Evolutionary conservation across 1,284 basidiomycete species (phyloP).

Genomic region (Ceratobasidium sp.): DNA sequence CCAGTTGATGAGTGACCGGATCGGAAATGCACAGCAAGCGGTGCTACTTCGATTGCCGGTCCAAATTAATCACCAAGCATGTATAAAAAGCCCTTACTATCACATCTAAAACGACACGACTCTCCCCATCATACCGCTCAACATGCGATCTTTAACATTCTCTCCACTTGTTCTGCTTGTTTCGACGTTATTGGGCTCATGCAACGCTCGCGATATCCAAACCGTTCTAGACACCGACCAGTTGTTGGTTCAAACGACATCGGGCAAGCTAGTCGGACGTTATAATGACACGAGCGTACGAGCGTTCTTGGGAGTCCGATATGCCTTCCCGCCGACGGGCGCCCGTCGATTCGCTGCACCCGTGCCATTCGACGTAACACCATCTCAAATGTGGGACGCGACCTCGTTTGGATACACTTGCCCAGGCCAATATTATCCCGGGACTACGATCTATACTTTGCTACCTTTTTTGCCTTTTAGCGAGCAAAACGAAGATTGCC

Average conservation of each 20-base stretch:
- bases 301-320: background rate
- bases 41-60: background rate
- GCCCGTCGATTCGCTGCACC: background rate
- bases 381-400: background rate
- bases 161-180: background rate
- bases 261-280: background rate
- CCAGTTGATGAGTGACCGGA: background rate
- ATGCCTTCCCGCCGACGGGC: background rate
- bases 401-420: slow-evolving; percentile 3
- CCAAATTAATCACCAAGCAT: background rate
- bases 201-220: background rate
- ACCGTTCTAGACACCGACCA: background rate
- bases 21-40: background rate
- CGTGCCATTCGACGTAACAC: background rate
- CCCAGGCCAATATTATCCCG: background rate
- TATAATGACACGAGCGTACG: background rate
- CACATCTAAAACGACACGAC: background rate
- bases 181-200: background rate
- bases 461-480: background rate
- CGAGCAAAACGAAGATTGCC: slow-evolving; percentile 2
- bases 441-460: background rate
- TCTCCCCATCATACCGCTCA: background rate
- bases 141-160: background rate
- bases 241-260: background rate
- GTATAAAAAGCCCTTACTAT: background rate